phyloP scores from a whole-genome alignment of 2,329 filamentous ascomycete species.

The Trichoderma oligosporum region DNA sequence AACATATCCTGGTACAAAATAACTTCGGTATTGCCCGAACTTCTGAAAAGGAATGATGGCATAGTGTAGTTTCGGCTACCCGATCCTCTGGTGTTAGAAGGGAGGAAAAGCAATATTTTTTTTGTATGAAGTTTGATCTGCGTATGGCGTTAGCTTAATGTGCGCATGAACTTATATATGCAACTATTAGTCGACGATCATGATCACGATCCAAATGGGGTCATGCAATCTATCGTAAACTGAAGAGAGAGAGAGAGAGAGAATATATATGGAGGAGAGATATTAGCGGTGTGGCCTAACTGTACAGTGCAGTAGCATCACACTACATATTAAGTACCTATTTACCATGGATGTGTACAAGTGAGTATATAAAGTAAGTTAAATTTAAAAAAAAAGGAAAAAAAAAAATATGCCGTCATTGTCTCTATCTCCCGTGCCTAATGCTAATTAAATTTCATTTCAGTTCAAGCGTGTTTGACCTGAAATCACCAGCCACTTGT shows the following conservation, averaged over 20 bases:
- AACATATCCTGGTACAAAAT: background rate
- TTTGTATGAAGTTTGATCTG: conserved; percentile 2
- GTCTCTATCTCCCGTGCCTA: background rate
- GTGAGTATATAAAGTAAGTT: too few species aligned
- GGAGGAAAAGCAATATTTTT: background rate
- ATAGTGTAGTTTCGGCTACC: background rate
- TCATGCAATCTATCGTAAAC: conserved; percentile 14
- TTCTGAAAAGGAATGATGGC: background rate
- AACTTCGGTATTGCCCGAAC: background rate
- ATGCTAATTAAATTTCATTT: background rate
- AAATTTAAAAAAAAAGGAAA: too few species aligned
- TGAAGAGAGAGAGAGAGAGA: too few species aligned
- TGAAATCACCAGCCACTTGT: background rate
- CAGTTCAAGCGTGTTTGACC: too few species aligned
- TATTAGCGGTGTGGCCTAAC: conserved; percentile 9
- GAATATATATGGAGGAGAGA: background rate
- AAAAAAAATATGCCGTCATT: too few species aligned
- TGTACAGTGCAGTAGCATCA: background rate
- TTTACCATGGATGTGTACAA: background rate
- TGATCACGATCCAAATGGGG: conserved; percentile 16
- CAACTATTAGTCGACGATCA: conserved; percentile 12
- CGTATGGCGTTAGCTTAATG: background rate
- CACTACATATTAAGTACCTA: background rate
- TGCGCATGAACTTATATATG: background rate
- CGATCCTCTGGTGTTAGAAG: background rate